These are phyloP conservation scores for Mikania micrantha DNA, from an alignment of 129 eudicot species.

Conservation along the genomic window DNA sequence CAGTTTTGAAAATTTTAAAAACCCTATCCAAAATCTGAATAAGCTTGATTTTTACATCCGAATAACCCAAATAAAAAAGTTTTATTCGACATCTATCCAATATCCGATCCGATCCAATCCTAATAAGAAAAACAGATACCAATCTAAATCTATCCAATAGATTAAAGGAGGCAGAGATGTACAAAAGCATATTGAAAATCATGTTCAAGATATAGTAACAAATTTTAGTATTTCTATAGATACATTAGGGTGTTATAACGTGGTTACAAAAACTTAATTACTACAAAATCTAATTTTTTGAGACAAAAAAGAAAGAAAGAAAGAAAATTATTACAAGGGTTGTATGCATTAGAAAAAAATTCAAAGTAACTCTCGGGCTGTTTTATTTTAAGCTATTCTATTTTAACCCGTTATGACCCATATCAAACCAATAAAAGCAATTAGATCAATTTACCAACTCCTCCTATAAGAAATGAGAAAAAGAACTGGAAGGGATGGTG, in stretches of 20 bases:
- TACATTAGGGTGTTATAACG: background rate
- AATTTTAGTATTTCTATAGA: background rate
- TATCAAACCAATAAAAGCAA: background rate
- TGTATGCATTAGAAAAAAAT: background rate
- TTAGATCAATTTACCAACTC: background rate
- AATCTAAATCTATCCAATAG: too few relatives aligned
- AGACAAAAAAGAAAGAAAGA: background rate
- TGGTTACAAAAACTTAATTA: background rate
- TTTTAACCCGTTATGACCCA: background rate
- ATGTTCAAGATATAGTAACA: conserved; percentile 72
- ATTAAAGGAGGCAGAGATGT: background rate
- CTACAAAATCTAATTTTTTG: background rate
- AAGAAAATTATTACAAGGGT: background rate
- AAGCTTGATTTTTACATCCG: too few relatives aligned
- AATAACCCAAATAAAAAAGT: too few relatives aligned
- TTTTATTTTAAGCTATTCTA: background rate
- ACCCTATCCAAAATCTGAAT: too few relatives aligned
- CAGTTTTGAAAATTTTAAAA: too few relatives aligned
- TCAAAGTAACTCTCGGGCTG: background rate
- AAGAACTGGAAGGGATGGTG: background rate
- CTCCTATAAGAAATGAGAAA: background rate
- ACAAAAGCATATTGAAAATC: conserved; percentile 43
- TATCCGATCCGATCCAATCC: too few relatives aligned
- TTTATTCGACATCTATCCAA: too few relatives aligned
- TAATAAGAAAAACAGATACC: too few relatives aligned